Base-by-base conservation (phyloP, 2,329 filamentous ascomycete genomes). In the Talaromyces sp. region DNA sequence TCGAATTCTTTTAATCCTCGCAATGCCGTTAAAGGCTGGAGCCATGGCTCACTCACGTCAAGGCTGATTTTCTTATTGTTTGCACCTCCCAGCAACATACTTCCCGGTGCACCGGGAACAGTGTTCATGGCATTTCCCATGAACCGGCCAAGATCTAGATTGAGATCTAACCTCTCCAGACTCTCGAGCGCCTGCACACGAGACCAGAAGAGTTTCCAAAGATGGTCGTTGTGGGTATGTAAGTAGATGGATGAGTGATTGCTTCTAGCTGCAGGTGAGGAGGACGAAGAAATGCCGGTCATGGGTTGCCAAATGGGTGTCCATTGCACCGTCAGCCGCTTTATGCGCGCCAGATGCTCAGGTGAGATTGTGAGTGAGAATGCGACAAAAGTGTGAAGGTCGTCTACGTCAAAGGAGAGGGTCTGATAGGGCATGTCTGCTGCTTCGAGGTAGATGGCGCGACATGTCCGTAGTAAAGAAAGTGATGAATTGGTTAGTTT, bases 351-450 rank as follows among this genome's bases (percentile, higher is more conserved):
- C 0, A 70, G 68, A 9, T 67, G 66, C 3, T 52, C 8, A 0
- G 70, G 60, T 5, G 67, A 67, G 7, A 77, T 61, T 16, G 64
- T 65, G 0, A 58, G 50, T 2, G 69, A 67, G 63, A 77, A 76
- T 5, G 72, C 70, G 16, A 76, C 67, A 61, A 76, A 76, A 21
- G 75, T 75, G 60, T 73, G 70, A 2, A 77, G 66, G 64, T 76
- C 73, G 48, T 75, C 73, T 7, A 75, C 70, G 59, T 77, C 74
- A 58, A 77, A 76, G 23, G 64, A 64, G 1, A 69, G 60, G n/a
- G 66, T 63, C 18, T 60, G 55, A 64, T 77, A 77, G 3, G 72
- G 68, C 5, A 72, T 63, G 2, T 67, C 61, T 7, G 69, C 66
- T 1, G 74, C 67, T 58, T 77, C 75, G 60, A 69, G 66, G 66